These are phyloP conservation scores for Pichia norvegensis DNA, from an alignment of 1,139 yeast species.

Conservation along the genomic window DNA sequence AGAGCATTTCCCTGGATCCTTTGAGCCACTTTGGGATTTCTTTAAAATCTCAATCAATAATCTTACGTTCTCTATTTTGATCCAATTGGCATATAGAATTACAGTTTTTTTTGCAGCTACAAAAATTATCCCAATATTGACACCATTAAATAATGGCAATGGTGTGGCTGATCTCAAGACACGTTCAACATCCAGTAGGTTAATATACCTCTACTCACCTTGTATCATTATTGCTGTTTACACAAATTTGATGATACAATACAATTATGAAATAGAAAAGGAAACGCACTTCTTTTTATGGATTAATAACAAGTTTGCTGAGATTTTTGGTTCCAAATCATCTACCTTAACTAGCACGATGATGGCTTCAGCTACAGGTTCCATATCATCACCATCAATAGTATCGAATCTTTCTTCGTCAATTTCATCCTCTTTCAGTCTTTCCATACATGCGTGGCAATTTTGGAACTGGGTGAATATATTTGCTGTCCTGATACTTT, in stretches of 20 bases:
- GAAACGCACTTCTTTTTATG: slow-evolving; percentile 27
- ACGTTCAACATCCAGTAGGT: slow-evolving; percentile 36
- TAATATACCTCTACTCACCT: slow-evolving; percentile 84
- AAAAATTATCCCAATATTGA: slow-evolving; percentile 79
- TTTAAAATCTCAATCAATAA: slow-evolving; percentile 62
- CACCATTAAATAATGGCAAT: slow-evolving; percentile 24
- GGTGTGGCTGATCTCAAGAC: neutral
- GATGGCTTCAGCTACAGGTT: neutral
- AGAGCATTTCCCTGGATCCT: slow-evolving; percentile 45
- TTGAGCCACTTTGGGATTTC: slow-evolving; percentile 64
- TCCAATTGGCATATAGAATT: slow-evolving; percentile 77
- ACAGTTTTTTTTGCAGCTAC: slow-evolving; percentile 90
- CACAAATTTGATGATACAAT: slow-evolving; percentile 87
- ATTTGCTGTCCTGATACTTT: slow-evolving; percentile 68
- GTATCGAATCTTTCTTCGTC: neutral
- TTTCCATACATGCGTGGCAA: slow-evolving; percentile 68
- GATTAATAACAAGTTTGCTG: slow-evolving; percentile 13
- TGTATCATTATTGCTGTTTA: slow-evolving; percentile 90
- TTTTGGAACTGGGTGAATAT: slow-evolving; percentile 97
- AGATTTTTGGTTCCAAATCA: slow-evolving; percentile 1
- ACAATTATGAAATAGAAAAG: slow-evolving; percentile 61
- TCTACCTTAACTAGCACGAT: neutral
- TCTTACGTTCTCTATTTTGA: slow-evolving; percentile 71
- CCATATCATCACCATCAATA: neutral
- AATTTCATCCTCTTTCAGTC: slow-evolving; percentile 2